Conservation (phyloP, 257 asterid genomes). For the Parsonsia alboflavescens region DNA sequence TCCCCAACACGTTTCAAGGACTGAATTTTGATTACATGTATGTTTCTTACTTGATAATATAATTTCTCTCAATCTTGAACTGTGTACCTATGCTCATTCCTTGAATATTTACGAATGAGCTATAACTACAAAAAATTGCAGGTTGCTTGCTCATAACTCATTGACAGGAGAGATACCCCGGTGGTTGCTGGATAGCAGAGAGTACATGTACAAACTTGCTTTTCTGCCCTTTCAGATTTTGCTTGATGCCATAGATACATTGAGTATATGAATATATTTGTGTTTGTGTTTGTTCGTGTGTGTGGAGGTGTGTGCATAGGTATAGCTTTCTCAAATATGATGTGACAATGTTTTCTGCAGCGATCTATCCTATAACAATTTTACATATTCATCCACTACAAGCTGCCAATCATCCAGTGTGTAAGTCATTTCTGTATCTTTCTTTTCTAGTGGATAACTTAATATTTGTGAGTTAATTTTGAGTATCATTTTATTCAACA, state of each 20-base stretch:
- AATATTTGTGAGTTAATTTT: slow-evolving; percentile 16
- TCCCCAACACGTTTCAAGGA: slow-evolving; percentile 32
- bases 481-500: slow-evolving; percentile 26
- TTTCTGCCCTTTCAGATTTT: slow-evolving; percentile 5
- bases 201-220: slow-evolving; percentile 44
- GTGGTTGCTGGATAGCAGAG: slow-evolving; percentile 39
- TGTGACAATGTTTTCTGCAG: slow-evolving; percentile 43
- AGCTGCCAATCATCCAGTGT: slow-evolving; percentile 41
- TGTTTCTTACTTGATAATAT: slow-evolving; percentile 14
- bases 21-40: slow-evolving; percentile 37
- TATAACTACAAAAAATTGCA: slow-evolving; percentile 17
- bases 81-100: neutral
- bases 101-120: neutral
- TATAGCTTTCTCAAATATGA: slow-evolving; percentile 1
- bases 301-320: neutral
- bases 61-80: neutral
- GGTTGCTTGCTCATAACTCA: slow-evolving; percentile 68
- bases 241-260: neutral
- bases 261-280: neutral
- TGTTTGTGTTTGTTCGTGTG: neutral
- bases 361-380: slow-evolving; percentile 81
- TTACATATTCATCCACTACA: slow-evolving; percentile 31
- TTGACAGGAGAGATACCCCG: slow-evolving; percentile 62
- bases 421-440: slow-evolving; percentile 35
- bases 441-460: neutral